phyloP scores from a whole-genome alignment of 257 asterid genomes.

The Verbena officinalis region DNA sequence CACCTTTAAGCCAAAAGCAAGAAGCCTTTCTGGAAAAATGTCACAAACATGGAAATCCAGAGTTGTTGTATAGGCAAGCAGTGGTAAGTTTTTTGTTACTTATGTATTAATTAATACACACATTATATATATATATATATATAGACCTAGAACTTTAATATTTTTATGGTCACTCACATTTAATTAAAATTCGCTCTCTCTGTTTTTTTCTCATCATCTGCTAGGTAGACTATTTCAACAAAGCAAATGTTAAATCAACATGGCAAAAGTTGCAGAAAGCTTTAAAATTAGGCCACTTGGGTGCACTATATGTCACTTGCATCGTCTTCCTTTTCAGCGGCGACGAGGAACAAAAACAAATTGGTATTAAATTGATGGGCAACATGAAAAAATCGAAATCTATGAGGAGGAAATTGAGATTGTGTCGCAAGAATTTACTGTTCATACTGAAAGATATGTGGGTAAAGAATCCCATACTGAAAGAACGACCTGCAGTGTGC shows the following conservation, averaged over 20 bases:
- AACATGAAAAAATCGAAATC: background rate
- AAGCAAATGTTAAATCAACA: background rate
- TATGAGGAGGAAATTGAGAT: background rate
- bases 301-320: conserved; percentile 30
- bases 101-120: too few species aligned
- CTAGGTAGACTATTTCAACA: conserved; percentile 41
- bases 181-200: too few species aligned
- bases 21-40: background rate
- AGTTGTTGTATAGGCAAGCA: background rate
- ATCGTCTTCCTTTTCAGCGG: conserved; percentile 22
- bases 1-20: background rate
- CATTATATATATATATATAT: too few species aligned
- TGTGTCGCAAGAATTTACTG: conserved; percentile 18
- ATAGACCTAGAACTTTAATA: too few species aligned
- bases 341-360: background rate
- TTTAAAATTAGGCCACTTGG: conserved; percentile 21
- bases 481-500: background rate
- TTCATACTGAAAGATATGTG: conserved; percentile 18
- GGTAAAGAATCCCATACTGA: conserved; percentile 19
- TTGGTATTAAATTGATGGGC: conserved; percentile 14
- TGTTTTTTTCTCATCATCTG: too few species aligned
- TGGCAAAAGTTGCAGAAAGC: conserved; percentile 1
- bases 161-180: too few species aligned
- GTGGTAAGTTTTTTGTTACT: background rate
- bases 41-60: background rate